Evolutionary conservation across 352 stramenopile genomes (phyloP).

Genomic region (Phytophthora sojae): DNA sequence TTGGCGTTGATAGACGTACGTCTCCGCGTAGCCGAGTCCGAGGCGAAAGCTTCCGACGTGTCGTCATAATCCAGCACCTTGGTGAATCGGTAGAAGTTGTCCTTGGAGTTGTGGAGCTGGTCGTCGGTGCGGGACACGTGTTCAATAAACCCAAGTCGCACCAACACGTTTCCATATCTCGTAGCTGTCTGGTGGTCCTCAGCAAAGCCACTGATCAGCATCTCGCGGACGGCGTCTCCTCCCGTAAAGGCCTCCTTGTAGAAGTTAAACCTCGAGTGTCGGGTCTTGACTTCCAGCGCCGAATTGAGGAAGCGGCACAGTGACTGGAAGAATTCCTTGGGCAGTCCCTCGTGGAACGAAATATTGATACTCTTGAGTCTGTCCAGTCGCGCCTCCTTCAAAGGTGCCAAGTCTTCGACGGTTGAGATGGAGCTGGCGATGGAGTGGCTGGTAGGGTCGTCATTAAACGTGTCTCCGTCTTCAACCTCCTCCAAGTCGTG

Average conservation of each 20-base stretch:
- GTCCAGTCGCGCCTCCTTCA: conserved; percentile 77
- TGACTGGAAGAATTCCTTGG: conserved; percentile 81
- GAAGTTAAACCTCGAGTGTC: conserved; percentile 86
- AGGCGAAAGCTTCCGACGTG: conserved; percentile 34
- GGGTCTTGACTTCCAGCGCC: conserved; percentile 83
- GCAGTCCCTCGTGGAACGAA: conserved; percentile 80
- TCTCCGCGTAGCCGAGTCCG: conserved; percentile 38
- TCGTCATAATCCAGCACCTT: conserved; percentile 71
- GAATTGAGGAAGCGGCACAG: conserved; percentile 77
- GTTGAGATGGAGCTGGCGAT: conserved; percentile 55
- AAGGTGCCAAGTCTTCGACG: conserved; percentile 57
- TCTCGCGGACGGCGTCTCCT: conserved; percentile 74
- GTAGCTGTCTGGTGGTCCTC: conserved; percentile 78
- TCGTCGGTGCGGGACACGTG: conserved; percentile 81
- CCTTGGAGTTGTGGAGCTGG: conserved; percentile 84
- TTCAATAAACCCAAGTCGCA: conserved; percentile 85
- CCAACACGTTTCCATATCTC: conserved; percentile 80
- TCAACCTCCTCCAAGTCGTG: conserved; percentile 26
- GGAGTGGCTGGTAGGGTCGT: conserved; percentile 38
- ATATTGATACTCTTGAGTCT: conserved; percentile 82
- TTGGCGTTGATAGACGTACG: conserved; percentile 67
- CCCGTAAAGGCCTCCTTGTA: conserved; percentile 89
- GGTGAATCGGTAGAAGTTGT: conserved; percentile 89
- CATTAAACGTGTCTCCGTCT: conserved; percentile 47
- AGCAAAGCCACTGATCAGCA: conserved; percentile 79